Conservation (phyloP, 331 rosid genomes). For the Phaseolus coccineus region DNA sequence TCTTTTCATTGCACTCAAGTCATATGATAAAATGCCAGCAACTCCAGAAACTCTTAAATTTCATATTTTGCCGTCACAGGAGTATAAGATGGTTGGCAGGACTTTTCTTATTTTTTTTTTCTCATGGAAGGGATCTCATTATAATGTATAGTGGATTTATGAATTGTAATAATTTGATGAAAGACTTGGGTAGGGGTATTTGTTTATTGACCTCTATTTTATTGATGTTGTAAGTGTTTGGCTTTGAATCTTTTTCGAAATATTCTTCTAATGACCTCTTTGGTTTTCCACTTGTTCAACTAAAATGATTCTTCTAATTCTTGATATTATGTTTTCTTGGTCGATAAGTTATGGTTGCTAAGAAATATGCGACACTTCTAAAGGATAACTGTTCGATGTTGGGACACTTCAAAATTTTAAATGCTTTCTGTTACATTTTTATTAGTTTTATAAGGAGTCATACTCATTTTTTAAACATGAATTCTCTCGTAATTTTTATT, state of each 20-base stretch:
- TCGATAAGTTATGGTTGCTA: conserved; percentile 15
- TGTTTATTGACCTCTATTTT: not conserved
- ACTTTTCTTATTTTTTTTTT: not conserved
- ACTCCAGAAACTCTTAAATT: not conserved
- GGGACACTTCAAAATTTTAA: too few relatives aligned
- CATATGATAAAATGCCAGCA: not conserved
- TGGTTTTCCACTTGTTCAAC: not conserved
- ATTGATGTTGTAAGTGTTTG: not conserved
- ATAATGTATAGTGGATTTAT: not conserved
- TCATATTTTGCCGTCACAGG: not conserved
- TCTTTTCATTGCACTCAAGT: not conserved
- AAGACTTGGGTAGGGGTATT: not conserved
- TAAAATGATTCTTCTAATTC: conserved; percentile 3
- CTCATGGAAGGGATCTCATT: not conserved
- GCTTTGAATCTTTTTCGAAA: not conserved
- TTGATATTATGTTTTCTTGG: not conserved
- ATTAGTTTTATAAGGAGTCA: not conserved
- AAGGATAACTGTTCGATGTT: not conserved
- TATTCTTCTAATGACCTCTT: conserved; percentile 2
- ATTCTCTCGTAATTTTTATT: not conserved
- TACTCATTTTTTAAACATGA: not conserved
- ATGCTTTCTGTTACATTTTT: not conserved
- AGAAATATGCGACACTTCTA: not conserved
- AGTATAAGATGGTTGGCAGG: not conserved
- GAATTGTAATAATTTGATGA: not conserved